Base-by-base conservation (phyloP, 2,329 filamentous ascomycete species). In the Dactylellina drechsleri region DNA sequence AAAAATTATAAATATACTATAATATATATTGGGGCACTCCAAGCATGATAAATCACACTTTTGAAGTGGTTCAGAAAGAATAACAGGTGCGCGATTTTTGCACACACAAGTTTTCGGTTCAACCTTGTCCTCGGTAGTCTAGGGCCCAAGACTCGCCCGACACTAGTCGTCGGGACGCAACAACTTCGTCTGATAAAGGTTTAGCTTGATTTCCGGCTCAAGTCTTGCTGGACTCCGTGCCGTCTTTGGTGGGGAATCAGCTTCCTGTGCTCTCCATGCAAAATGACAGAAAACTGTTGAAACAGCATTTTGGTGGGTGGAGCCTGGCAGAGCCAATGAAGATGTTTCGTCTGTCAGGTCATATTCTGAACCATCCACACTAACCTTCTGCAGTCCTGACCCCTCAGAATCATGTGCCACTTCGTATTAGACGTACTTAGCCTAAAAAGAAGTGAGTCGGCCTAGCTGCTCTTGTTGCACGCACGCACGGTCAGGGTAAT, bases 171-270 rank as follows among this genome's bases (percentile, higher is more conserved):
- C 43, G 40, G n/a, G 23, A 23, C 6, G 12, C 23, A 47, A 52
- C 40, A 36, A 7, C 31, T 36, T 36, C 31, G 31, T 36, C 31
- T 36, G 6, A 36, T 36, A 36, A 56, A 8, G 62, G 70, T 62
- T 74, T 74, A 74, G 70, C 50, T 26, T 26, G 10, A 36, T 36
- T 54, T 49, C 53, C 70, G 70, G 70, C 61, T 67, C 49, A 52
- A 57, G 43, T 53, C 56, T 53, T 45, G 49, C 43, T 74, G 56
- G 61, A 57, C 67, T 60, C 70, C 70, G 70, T 60, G 70, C 70
- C 70, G 70, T 74, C 61, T 62, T 36, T 26, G 41, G 70, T 74
- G 70, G 70, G 70, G 70, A 66, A 66, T 53, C 58, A 54, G 36
- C 53, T 64, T 57, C 15, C 40, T 61, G 65, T 47, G 20, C 65